Conservation (phyloP, 2,329 filamentous ascomycete genomes). For the Sporothrix curviconia region DNA sequence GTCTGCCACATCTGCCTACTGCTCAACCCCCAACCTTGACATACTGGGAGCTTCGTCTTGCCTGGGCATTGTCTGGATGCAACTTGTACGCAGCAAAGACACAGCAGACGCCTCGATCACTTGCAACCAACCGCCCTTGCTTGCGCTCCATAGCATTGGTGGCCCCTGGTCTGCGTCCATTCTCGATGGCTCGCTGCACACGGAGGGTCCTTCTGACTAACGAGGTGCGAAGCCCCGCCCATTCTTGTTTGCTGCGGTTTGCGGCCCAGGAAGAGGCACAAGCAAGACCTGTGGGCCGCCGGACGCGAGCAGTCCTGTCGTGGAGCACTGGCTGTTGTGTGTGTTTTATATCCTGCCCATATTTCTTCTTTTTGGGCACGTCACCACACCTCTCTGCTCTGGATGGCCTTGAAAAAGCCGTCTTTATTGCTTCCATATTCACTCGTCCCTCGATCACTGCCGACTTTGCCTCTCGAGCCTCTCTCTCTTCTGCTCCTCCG, state of each 20-base stretch:
- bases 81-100: no score
- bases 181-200: background rate
- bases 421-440: background rate
- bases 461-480: no score
- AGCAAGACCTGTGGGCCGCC: background rate
- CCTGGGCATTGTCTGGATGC: no score
- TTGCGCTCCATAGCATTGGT: background rate
- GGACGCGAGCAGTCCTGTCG: background rate
- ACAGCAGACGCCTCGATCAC: background rate
- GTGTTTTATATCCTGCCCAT: background rate
- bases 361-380: background rate
- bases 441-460: no score
- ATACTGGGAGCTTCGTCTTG: no score
- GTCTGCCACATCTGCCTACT: no score
- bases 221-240: background rate
- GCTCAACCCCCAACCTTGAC: no score
- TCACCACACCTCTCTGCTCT: no score
- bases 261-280: background rate
- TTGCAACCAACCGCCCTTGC: background rate
- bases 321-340: background rate
- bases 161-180: background rate
- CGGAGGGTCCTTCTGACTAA: background rate
- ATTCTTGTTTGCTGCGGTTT: background rate
- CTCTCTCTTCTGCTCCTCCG: conserved; percentile 2
- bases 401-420: background rate